These are phyloP conservation scores for Sequoia sempervirens DNA, from an alignment of 75 land plant species.

Conservation along the genomic window DNA sequence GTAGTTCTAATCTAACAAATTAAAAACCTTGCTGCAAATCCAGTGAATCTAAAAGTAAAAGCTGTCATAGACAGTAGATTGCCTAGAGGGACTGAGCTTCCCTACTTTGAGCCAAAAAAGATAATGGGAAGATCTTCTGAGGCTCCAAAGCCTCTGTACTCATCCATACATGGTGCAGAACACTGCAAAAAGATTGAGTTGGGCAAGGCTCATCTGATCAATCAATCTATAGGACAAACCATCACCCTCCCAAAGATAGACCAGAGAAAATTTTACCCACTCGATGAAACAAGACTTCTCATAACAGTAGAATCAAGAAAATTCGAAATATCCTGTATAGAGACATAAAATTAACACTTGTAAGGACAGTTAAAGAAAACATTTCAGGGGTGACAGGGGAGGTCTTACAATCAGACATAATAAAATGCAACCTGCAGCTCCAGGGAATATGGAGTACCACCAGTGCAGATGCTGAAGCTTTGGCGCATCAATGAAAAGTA, in stretches of 20 bases:
- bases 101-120: too few relatives aligned
- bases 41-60: too few relatives aligned
- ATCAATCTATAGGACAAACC: too few relatives aligned
- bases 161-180: too few relatives aligned
- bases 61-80: too few relatives aligned
- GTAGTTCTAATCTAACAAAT: neutral
- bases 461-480: slow-evolving; percentile 61
- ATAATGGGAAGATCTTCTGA: too few relatives aligned
- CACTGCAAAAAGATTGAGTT: too few relatives aligned
- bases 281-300: neutral
- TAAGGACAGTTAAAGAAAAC: neutral
- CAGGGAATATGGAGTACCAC: slow-evolving; percentile 81
- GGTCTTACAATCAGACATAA: slow-evolving; percentile 66
- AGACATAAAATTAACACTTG: neutral
- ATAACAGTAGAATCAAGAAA: neutral
- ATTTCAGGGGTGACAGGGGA: neutral
- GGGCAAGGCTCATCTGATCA: too few relatives aligned
- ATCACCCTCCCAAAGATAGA: neutral
- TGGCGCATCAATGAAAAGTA: slow-evolving; percentile 75
- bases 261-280: neutral
- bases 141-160: too few relatives aligned
- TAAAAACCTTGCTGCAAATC: neutral
- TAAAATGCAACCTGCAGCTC: slow-evolving; percentile 68
- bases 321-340: neutral
- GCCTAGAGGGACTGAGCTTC: too few relatives aligned